phyloP scores from a whole-genome alignment of 2,329 filamentous ascomycete genomes.

The Phyllosticta citriasiana region DNA sequence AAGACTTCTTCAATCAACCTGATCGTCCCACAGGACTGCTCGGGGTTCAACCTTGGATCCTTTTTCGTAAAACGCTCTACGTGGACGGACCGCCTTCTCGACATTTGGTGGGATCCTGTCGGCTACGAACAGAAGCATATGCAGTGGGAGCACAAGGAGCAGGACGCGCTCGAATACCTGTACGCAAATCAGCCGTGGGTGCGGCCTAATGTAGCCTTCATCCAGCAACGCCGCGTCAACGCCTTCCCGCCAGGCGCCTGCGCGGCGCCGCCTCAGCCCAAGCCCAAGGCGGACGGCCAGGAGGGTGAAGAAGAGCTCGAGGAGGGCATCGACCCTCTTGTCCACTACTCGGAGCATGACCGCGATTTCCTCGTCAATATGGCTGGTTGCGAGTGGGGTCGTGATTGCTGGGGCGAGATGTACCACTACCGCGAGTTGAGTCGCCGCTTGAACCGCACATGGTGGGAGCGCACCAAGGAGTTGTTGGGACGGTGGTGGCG shows the following conservation, averaged over 20 bases:
- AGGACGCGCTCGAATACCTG: constrained; percentile 86
- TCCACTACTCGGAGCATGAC: constrained; percentile 79
- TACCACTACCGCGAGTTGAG: constrained; percentile 88
- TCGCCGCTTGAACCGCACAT: constrained; percentile 73
- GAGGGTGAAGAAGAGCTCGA: constrained; percentile 42
- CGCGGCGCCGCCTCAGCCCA: constrained; percentile 7
- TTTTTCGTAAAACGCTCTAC: constrained; percentile 81
- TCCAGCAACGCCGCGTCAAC: constrained; percentile 87
- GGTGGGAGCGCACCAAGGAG: constrained; percentile 3
- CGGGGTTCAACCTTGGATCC: constrained; percentile 90
- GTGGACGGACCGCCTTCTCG: constrained; percentile 85
- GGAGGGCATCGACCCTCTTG: constrained; percentile 59
- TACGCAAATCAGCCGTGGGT: constrained; percentile 92
- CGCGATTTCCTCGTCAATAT: constrained; percentile 96
- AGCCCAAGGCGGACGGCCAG: neutral
- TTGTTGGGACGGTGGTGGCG: neutral
- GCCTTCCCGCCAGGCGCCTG: constrained; percentile 88
- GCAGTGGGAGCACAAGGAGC: constrained; percentile 98
- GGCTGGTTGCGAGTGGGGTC: constrained; percentile 94
- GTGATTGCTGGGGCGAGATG: constrained; percentile 97
- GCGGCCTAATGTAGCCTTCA: constrained; percentile 75
- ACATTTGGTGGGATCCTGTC: constrained; percentile 98
- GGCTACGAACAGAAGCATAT: constrained; percentile 97
- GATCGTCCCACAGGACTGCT: constrained; percentile 84
- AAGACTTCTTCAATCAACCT: constrained; percentile 72